Percentiles rank a stretch among this genome's conserved stretches.
These are phyloP conservation scores for Phialophora chinensis DNA, from an alignment of 2,329 filamentous ascomycete genomes.

Conservation along the genomic window DNA sequence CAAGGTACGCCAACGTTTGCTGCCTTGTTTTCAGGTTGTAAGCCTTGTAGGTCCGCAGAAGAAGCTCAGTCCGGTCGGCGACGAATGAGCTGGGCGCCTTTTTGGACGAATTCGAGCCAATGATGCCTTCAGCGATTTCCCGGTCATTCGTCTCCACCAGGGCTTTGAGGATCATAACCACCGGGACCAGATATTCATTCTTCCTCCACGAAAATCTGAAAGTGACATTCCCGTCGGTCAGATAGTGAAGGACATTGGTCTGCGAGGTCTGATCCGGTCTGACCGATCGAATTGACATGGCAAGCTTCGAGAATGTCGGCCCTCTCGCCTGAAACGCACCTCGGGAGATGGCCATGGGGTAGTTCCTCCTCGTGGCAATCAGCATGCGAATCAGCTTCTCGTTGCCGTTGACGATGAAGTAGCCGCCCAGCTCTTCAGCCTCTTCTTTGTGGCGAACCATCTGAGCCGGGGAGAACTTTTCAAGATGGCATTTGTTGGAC, in stretches of 20 bases:
- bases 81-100: constrained; percentile 88
- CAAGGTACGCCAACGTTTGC: constrained; percentile 84
- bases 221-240: constrained; percentile 93
- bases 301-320: constrained; percentile 82
- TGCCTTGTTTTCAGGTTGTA: constrained; percentile 83
- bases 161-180: constrained; percentile 96
- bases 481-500: constrained; percentile 89
- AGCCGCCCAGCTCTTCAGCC: constrained; percentile 92
- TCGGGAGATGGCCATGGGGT: constrained; percentile 90
- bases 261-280: constrained; percentile 98
- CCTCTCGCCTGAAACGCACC: constrained; percentile 89
- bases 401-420: constrained; percentile 96
- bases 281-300: constrained; percentile 89
- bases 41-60: constrained; percentile 90
- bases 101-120: constrained; percentile 77
- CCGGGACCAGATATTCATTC: constrained; percentile 92
- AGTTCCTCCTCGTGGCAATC: constrained; percentile 88
- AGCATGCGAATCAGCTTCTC: constrained; percentile 96
- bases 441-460: constrained; percentile 91
- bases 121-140: constrained; percentile 92
- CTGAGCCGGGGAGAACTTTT: constrained; percentile 79
- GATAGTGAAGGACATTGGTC: constrained; percentile 95
- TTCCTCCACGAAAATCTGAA: constrained; percentile 99
- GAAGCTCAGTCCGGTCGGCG: constrained; percentile 88
- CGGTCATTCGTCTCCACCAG: constrained; percentile 94